These are phyloP conservation scores for Suillus subluteus DNA, from an alignment of 768 basidiomycete species.

Conservation along the genomic window DNA sequence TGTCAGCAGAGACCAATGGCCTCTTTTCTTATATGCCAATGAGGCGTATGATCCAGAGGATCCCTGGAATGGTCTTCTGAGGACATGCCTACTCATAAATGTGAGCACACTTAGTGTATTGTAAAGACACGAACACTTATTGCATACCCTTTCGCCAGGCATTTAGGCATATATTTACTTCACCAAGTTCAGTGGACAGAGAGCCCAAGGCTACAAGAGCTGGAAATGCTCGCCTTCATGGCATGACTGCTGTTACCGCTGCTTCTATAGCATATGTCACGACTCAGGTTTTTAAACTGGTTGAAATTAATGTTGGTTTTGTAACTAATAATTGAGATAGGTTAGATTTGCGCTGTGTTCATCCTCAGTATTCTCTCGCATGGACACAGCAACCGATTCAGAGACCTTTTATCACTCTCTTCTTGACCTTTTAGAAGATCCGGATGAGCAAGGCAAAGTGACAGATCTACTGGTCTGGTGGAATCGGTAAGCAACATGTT, in stretches of 20 bases:
- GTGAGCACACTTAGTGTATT: conserved; percentile 13
- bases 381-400: too few species aligned
- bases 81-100: conserved; percentile 24
- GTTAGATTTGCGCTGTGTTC: conserved; percentile 23
- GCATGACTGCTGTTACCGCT: conserved; percentile 19
- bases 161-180: conserved; percentile 34
- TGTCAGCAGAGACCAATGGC: conserved; percentile 22
- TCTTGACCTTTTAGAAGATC: conserved; percentile 25
- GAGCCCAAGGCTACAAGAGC: too few species aligned
- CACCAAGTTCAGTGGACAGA: conserved; percentile 33
- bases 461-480: conserved; percentile 22
- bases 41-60: conserved; percentile 25
- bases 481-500: conserved; percentile 17
- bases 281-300: conserved; percentile 16
- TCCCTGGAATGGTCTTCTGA: conserved; percentile 29
- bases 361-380: conserved; percentile 20
- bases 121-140: conserved; percentile 13
- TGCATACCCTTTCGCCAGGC: conserved; percentile 19
- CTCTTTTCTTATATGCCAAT: conserved; percentile 25
- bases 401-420: conserved; percentile 25
- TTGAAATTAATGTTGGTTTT: not conserved
- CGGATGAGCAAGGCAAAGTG: conserved; percentile 21
- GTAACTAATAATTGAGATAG: conserved; percentile 10
- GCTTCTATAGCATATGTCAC: conserved; percentile 28
- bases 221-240: conserved; percentile 25